Conservation (phyloP, 371 early-diverging fungal species). For the Mortierella sp. region DNA sequence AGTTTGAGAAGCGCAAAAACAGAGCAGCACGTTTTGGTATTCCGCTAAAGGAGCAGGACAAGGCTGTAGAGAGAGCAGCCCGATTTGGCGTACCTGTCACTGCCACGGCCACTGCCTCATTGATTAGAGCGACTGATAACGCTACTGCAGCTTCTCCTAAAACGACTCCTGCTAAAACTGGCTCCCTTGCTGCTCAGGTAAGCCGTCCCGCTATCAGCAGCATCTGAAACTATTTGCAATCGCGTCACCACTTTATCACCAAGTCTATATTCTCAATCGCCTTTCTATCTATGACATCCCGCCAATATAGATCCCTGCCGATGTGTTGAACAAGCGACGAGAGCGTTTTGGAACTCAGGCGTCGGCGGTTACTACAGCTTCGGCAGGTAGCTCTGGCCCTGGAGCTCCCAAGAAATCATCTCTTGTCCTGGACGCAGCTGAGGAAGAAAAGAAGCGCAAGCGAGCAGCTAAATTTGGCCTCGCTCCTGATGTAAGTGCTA, state of each 20-base stretch:
- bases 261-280: too few relatives aligned
- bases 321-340: constrained; percentile 37
- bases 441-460: constrained; percentile 78
- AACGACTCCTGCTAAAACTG: constrained; percentile 22
- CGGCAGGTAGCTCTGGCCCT: constrained; percentile 3
- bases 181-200: constrained; percentile 29
- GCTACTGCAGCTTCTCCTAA: constrained; percentile 4
- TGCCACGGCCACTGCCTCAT: constrained; percentile 24
- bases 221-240: too few relatives aligned
- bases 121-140: constrained; percentile 28
- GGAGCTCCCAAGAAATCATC: constrained; percentile 8
- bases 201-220: not conserved
- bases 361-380: not conserved
- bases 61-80: constrained; percentile 65
- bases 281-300: too few relatives aligned
- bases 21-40: constrained; percentile 59
- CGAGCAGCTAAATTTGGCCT: constrained; percentile 70
- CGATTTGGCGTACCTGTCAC: constrained; percentile 66
- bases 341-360: constrained; percentile 49
- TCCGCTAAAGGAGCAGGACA: constrained; percentile 43
- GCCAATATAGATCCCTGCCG: constrained; percentile 24
- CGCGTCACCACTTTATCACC: not conserved
- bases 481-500: constrained; percentile 21
- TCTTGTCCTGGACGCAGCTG: constrained; percentile 57
- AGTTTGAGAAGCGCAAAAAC: constrained; percentile 56